Conservation (phyloP, 371 early-diverging fungal species). For the Caulochytrium protostelioides region DNA sequence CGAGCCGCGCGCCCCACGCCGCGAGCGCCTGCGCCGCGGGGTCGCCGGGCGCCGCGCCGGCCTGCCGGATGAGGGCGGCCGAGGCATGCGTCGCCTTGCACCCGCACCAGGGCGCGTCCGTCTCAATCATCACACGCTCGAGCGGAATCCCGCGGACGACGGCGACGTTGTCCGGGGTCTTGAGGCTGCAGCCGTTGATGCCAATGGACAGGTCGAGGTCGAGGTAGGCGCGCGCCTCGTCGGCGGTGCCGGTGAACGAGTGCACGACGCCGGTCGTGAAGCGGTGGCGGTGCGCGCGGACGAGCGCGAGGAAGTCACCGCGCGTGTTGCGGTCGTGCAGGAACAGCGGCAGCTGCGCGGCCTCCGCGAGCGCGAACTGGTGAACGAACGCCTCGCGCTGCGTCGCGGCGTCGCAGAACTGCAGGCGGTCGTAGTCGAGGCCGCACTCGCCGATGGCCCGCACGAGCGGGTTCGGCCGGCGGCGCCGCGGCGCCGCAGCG, state of each 20-base stretch:
- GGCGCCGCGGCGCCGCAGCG: conserved; percentile 20
- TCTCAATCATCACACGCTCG: conserved; percentile 75
- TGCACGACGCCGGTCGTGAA: conserved; percentile 82
- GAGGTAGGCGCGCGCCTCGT: conserved; percentile 47
- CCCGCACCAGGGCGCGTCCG: conserved; percentile 92
- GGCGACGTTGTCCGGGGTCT: conserved; percentile 60
- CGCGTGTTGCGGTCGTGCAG: conserved; percentile 67
- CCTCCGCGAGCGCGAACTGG: conserved; percentile 63
- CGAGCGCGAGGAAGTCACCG: conserved; percentile 34
- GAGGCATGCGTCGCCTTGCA: conserved; percentile 76
- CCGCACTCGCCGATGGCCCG: conserved; percentile 88
- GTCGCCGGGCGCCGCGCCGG: conserved; percentile 3
- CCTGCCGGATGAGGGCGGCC: conserved; percentile 20
- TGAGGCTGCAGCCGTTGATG: conserved; percentile 90
- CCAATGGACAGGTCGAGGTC: conserved; percentile 76
- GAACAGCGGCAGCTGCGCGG: conserved; percentile 59
- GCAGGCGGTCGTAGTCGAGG: conserved; percentile 67
- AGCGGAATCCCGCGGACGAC: conserved; percentile 60
- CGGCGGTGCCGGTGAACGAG: conserved; percentile 66
- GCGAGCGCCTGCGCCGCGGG: conserved; percentile 57
- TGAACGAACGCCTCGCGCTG: conserved; percentile 48
- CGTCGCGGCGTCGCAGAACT: conserved; percentile 52
- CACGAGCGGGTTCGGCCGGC: conserved; percentile 41
- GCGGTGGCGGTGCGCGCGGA: conserved; percentile 35
- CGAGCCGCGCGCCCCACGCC: too few relatives aligned